Evolutionary conservation across 2,329 filamentous ascomycete genomes (phyloP).

Genomic region (Cercospora canescens): DNA sequence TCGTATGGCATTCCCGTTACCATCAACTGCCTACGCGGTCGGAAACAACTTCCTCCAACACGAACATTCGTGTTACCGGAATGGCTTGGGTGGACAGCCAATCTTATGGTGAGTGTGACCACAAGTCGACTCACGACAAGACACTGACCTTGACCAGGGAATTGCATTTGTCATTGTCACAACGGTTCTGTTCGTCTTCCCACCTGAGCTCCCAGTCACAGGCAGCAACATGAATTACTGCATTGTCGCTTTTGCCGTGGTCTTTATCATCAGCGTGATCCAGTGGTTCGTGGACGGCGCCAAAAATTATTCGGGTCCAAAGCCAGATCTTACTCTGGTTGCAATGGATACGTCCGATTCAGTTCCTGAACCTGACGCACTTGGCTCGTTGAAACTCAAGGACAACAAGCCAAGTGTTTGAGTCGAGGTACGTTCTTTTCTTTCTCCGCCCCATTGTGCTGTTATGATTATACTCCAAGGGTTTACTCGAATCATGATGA

Average conservation of each 20-base stretch:
- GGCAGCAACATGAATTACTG: conserved; percentile 69
- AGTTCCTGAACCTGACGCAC: conserved; percentile 12
- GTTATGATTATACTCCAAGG: conserved; percentile 27
- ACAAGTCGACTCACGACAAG: background rate
- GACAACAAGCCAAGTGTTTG: conserved; percentile 12
- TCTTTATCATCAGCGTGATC: conserved; percentile 56
- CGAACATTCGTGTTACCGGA: conserved; percentile 59
- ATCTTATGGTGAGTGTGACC: conserved; percentile 41
- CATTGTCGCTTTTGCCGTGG: conserved; percentile 58
- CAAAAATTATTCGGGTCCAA: conserved; percentile 60
- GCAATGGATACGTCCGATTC: conserved; percentile 26
- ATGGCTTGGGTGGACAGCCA: conserved; percentile 60
- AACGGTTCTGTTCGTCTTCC: conserved; percentile 74
- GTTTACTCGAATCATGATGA: conserved; percentile 26
- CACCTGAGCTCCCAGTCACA: conserved; percentile 64
- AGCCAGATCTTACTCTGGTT: conserved; percentile 33
- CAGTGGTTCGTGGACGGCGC: conserved; percentile 63
- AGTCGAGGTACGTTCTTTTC: conserved; percentile 19
- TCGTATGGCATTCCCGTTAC: conserved; percentile 74
- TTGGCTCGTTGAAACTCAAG: conserved; percentile 9
- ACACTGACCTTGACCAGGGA: conserved; percentile 40
- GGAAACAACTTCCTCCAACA: conserved; percentile 60
- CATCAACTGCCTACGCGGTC: conserved; percentile 67
- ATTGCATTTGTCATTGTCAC: conserved; percentile 68
- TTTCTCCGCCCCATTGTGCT: background rate